Evolutionary conservation across 495 filamentous ascomycete species (phyloP).

Genomic region (Penicillium silybi): DNA sequence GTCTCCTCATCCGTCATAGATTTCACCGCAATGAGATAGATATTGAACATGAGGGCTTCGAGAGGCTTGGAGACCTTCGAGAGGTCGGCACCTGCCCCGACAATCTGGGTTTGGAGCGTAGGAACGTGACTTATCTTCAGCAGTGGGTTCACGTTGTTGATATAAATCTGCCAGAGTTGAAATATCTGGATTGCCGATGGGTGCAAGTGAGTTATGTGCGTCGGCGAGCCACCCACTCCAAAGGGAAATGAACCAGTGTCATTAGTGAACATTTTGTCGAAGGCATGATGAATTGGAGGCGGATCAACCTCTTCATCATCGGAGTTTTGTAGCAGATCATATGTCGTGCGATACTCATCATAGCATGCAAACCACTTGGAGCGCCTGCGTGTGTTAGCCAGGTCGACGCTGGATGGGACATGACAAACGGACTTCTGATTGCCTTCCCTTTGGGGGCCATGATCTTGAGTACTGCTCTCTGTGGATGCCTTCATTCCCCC

Average conservation of each 20-base stretch:
- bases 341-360: constrained; percentile 14
- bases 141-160: constrained; percentile 46
- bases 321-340: constrained; percentile 41
- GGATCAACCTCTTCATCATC: constrained; percentile 60
- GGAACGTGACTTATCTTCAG: constrained; percentile 48
- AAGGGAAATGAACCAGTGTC: constrained; percentile 57
- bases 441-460: background rate
- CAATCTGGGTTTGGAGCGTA: constrained; percentile 35
- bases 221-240: constrained; percentile 45
- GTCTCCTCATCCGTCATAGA: constrained; percentile 45
- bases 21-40: constrained; percentile 66
- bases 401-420: background rate
- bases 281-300: constrained; percentile 50
- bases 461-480: background rate
- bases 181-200: constrained; percentile 27
- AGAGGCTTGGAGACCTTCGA: constrained; percentile 38
- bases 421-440: background rate
- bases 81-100: constrained; percentile 20
- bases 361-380: constrained; percentile 17
- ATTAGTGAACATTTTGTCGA: constrained; percentile 47
- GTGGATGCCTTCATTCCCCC: background rate
- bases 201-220: constrained; percentile 38
- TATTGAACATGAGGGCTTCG: constrained; percentile 67
- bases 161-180: constrained; percentile 42
- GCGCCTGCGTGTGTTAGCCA: background rate